These are phyloP conservation scores for Candolleomyces aberdarensis DNA, from an alignment of 768 basidiomycete genomes.

Conservation along the genomic window DNA sequence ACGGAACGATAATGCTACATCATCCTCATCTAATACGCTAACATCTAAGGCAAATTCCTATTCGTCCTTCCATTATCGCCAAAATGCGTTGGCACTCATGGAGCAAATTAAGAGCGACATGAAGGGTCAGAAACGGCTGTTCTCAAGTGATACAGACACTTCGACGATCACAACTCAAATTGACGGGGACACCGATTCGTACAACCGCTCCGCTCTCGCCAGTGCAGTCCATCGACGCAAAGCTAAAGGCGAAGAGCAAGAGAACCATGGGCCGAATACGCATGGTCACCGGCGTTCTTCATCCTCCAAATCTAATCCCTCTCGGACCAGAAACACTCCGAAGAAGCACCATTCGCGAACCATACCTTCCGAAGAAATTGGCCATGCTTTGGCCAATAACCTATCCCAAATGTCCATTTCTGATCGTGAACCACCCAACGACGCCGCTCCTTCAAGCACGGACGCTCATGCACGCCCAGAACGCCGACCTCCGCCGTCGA, in stretches of 20 bases:
- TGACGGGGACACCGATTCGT: slow-evolving; percentile 26
- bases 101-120: slow-evolving; percentile 81
- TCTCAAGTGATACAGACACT: slow-evolving; percentile 62
- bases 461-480: slow-evolving; percentile 12
- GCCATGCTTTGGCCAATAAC: slow-evolving; percentile 17
- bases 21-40: slow-evolving; percentile 25
- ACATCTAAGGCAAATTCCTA: slow-evolving; percentile 36
- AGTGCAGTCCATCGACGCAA: slow-evolving; percentile 1
- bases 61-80: slow-evolving; percentile 67
- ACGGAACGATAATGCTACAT: slow-evolving; percentile 22
- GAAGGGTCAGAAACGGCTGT: slow-evolving; percentile 68
- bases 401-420: slow-evolving; percentile 24
- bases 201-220: background rate
- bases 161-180: slow-evolving; percentile 38
- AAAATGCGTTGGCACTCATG: slow-evolving; percentile 79
- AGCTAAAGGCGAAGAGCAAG: slow-evolving; percentile 24
- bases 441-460: slow-evolving; percentile 16
- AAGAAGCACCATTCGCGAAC: slow-evolving; percentile 17
- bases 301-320: slow-evolving; percentile 26
- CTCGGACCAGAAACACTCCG: slow-evolving; percentile 22
- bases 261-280: slow-evolving; percentile 24
- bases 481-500: slow-evolving; percentile 15
- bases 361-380: slow-evolving; percentile 3
- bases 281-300: slow-evolving; percentile 26
- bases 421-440: slow-evolving; percentile 14